Percentiles rank a stretch among this genome's conserved stretches.
Conservation (phyloP, 2,329 filamentous ascomycete species). For the Chrysosporium keratinophilum region DNA sequence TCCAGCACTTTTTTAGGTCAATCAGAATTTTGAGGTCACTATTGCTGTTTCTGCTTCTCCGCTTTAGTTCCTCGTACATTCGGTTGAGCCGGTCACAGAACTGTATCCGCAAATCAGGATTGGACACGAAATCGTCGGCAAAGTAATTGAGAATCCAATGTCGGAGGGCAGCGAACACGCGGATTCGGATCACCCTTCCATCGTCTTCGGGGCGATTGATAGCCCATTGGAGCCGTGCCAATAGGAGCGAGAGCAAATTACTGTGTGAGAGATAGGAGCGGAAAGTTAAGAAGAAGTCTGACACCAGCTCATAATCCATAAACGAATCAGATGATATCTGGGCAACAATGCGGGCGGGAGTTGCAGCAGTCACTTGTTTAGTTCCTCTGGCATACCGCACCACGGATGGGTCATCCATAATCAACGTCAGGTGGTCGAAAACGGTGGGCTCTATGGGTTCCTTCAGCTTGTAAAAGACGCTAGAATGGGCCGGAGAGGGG, state of each 20-base stretch:
- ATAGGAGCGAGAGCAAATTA: conserved; percentile 70
- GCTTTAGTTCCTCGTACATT: conserved; percentile 44
- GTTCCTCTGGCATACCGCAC: conserved; percentile 67
- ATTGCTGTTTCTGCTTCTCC: conserved; percentile 43
- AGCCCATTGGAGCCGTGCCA: conserved; percentile 80
- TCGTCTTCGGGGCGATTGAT: conserved; percentile 67
- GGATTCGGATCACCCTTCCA: conserved; percentile 86
- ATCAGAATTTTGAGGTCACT: conserved; percentile 76
- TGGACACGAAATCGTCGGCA: conserved; percentile 77
- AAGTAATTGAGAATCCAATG: conserved; percentile 99
- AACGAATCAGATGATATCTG: conserved; percentile 95
- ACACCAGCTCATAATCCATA: conserved; percentile 91
- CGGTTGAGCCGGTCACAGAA: conserved; percentile 75
- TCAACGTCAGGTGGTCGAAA: conserved; percentile 70
- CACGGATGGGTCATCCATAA: conserved; percentile 69
- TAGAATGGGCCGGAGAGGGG: conserved; percentile 30
- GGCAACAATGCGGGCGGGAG: conserved; percentile 78
- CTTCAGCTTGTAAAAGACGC: conserved; percentile 42
- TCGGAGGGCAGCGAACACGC: conserved; percentile 86
- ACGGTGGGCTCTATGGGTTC: conserved; percentile 55
- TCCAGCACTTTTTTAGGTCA: conserved; percentile 96
- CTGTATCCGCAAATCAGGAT: conserved; percentile 59
- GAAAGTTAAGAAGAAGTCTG: conserved; percentile 95
- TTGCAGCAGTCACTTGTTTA: conserved; percentile 75
- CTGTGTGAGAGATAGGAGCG: conserved; percentile 70